A percentile compares a stretch with the other conserved stretches of the same genome.
phyloP scores from a whole-genome alignment of 2,329 filamentous ascomycete genomes.

The Verticillium longisporum region DNA sequence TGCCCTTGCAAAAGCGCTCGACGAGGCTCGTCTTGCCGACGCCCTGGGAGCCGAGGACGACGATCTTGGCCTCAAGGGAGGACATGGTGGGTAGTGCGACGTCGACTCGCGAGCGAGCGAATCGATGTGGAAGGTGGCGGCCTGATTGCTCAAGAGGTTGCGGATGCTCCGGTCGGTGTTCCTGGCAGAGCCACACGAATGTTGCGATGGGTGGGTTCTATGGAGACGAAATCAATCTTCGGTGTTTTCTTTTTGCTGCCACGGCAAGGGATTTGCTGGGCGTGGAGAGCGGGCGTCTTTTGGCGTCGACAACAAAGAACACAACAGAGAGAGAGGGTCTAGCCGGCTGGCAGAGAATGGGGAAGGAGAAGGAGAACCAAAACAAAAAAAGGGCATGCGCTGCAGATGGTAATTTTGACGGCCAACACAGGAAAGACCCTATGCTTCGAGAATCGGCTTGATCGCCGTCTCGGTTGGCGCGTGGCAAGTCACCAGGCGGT shows the following conservation, averaged over 20 bases:
- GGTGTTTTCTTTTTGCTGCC: too few species aligned
- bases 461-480: neutral
- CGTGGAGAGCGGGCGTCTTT: too few species aligned
- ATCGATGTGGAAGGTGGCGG: neutral
- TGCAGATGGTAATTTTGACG: neutral
- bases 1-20: constrained; percentile 67
- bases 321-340: too few species aligned
- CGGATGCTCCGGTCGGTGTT: too few species aligned
- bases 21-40: constrained; percentile 76
- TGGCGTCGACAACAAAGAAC: too few species aligned
- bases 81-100: constrained; percentile 26
- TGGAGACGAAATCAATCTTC: too few species aligned
- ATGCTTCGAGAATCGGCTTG: neutral
- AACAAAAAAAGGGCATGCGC: neutral
- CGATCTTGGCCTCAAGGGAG: constrained; percentile 74
- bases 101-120: neutral
- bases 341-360: neutral
- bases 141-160: too few species aligned
- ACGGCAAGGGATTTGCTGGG: too few species aligned
- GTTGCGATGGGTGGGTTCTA: too few species aligned
- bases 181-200: too few species aligned
- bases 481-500: too few species aligned
- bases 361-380: neutral
- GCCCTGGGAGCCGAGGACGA: constrained; percentile 72
- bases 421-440: neutral